phyloP scores from a whole-genome alignment of 345 rosid genomes.

The Moringa oleifera region DNA sequence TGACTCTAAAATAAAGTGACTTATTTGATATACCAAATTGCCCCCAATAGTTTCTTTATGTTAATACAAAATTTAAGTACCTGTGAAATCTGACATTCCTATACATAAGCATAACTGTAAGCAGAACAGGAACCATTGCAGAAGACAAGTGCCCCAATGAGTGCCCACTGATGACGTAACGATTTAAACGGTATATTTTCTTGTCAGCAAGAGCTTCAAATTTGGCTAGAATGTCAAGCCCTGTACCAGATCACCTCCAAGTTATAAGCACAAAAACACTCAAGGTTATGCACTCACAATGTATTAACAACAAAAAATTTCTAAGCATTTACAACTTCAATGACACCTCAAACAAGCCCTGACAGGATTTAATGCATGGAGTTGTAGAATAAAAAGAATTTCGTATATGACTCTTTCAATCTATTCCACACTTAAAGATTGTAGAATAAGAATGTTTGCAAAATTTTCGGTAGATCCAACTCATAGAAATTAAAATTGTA shows the following conservation, averaged over 20 bases:
- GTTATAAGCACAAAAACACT: constrained; percentile 2
- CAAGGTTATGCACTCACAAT: not conserved
- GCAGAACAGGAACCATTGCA: constrained; percentile 43
- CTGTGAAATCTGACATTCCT: constrained; percentile 60
- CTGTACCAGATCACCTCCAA: constrained; percentile 29
- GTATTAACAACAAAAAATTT: not conserved
- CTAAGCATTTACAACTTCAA: too few relatives aligned
- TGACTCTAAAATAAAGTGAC: not conserved
- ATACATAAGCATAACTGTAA: constrained; percentile 63
- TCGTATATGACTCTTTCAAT: too few relatives aligned
- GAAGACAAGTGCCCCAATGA: constrained; percentile 71
- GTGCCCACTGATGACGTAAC: constrained; percentile 67
- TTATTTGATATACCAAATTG: not conserved
- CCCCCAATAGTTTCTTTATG: constrained; percentile 1
- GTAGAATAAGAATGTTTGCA: too few relatives aligned
- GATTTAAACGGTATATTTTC: constrained; percentile 54
- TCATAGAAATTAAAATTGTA: too few relatives aligned
- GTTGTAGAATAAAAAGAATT: too few relatives aligned
- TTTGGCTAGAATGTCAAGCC: constrained; percentile 46
- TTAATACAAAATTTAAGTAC: constrained; percentile 26
- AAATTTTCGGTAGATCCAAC: too few relatives aligned
- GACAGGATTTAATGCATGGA: too few relatives aligned
- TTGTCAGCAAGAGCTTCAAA: constrained; percentile 55
- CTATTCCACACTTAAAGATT: too few relatives aligned
- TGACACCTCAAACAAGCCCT: too few relatives aligned